Evolutionary conservation across 2,329 filamentous ascomycete genomes (phyloP), one percentile per base, ranked within the genome.

Genomic region (Pseudocercospora vitis): DNA sequence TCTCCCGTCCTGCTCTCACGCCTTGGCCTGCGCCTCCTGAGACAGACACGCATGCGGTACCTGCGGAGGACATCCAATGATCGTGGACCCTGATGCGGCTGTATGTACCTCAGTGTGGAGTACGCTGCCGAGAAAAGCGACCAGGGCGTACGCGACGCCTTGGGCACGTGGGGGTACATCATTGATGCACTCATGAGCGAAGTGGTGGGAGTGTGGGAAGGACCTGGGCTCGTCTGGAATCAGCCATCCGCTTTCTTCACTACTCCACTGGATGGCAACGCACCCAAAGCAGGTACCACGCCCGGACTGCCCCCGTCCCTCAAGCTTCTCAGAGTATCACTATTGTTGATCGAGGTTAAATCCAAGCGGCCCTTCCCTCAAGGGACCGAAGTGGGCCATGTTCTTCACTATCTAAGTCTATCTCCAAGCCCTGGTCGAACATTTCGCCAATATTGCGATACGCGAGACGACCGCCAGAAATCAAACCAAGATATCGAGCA

Each of bases 41-140:
- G 28, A 8, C 16, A 42, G 37, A 42, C 37, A 42, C 37, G 37
- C 37, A 5, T 42, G 19, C 37, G 37, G 52, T 55, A 51, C 53
- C 53, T 47, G 32, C 32, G 23, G 48, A 37, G 16, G 16, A n/a
- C 23, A 26, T 50, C 39, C 48, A 55, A 51, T 48, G 32, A 42
- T 42, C 18, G 4, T 0, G n/a, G 18, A 23, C 40, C 21, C 33
- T 26, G 28, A n/a, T 29, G 37, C 48, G 35, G 37, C 48, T 51
- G 48, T 40, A 40, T 48, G 52, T 48, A 24, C 32, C 18, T n/a
- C 16, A 47, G 19, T 40, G 50, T 48, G 42, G 50, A 48, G 33
- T 53, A 42, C 50, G 29, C 42, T 28, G 3, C 35, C 35, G 35
- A 40, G 35, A 4, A 40, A 12, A 26, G 24, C 8, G 37, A 42